These are phyloP conservation scores for Yarrowia porcina DNA, from an alignment of 805 yeast species.

Conservation along the genomic window DNA sequence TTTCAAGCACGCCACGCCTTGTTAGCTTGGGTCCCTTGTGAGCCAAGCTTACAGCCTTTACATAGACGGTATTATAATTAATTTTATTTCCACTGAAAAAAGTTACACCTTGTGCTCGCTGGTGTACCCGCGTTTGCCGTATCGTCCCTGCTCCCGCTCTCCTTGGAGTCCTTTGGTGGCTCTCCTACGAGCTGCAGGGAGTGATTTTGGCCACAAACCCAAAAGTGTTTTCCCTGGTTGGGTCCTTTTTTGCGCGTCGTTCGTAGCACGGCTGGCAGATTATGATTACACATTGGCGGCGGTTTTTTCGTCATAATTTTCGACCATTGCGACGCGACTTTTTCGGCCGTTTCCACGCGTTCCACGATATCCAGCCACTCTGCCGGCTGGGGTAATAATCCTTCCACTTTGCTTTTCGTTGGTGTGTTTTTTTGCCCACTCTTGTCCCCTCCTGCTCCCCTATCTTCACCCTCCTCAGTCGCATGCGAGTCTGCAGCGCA, in stretches of 20 bases:
- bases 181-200: constrained; percentile 25
- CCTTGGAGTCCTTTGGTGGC: not conserved
- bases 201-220: constrained; percentile 37
- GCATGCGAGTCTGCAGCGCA: not conserved
- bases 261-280: constrained; percentile 38
- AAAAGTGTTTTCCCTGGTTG: constrained; percentile 41
- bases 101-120: not conserved
- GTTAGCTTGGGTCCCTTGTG: no score
- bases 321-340: constrained; percentile 10
- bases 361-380: not conserved
- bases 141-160: no score
- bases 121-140: no score
- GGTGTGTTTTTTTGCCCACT: no score
- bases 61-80: no score
- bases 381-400: not conserved
- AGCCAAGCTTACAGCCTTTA: no score
- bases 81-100: constrained; percentile 25
- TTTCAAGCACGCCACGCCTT: no score
- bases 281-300: constrained; percentile 33
- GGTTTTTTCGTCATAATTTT: constrained; percentile 19
- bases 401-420: no score
- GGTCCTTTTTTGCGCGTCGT: constrained; percentile 38
- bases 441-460: not conserved
- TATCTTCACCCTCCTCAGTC: not conserved
- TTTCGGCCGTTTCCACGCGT: not conserved